These are phyloP conservation scores for Exophiala bonariae DNA, from an alignment of 2,329 filamentous ascomycete species.

Conservation along the genomic window DNA sequence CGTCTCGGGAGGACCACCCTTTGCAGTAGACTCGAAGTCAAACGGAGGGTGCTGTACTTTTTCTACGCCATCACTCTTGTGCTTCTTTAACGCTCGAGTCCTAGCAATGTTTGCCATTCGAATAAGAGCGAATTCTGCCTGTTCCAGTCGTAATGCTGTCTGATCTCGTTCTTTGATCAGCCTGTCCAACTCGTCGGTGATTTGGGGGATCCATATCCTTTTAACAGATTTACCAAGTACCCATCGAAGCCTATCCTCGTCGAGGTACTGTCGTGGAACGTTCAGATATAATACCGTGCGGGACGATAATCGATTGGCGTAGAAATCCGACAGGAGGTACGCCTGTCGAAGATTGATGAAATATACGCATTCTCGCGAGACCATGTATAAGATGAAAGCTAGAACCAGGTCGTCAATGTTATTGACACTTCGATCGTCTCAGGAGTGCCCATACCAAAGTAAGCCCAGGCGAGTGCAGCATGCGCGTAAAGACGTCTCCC, in stretches of 20 bases:
- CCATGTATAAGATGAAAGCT: constrained; percentile 77
- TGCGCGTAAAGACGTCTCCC: constrained; percentile 75
- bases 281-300: constrained; percentile 85
- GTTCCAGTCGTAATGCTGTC: constrained; percentile 74
- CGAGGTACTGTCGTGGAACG: constrained; percentile 74
- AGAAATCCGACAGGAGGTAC: constrained; percentile 81
- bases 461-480: constrained; percentile 72
- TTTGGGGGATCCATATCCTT: constrained; percentile 78
- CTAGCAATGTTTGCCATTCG: constrained; percentile 72
- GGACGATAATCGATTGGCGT: constrained; percentile 81
- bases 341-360: constrained; percentile 90
- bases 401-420: constrained; percentile 11
- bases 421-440: neutral
- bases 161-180: constrained; percentile 78
- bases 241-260: constrained; percentile 70
- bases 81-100: constrained; percentile 53
- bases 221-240: constrained; percentile 81
- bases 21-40: constrained; percentile 58
- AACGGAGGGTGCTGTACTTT: constrained; percentile 62
- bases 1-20: neutral
- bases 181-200: constrained; percentile 73
- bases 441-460: constrained; percentile 58
- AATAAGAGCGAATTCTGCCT: constrained; percentile 80
- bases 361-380: constrained; percentile 84
- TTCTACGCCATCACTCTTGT: constrained; percentile 52